Evolutionary conservation across 2,329 filamentous ascomycete species (phyloP).

Genomic region (Aspergillus brunneoviolaceus): DNA sequence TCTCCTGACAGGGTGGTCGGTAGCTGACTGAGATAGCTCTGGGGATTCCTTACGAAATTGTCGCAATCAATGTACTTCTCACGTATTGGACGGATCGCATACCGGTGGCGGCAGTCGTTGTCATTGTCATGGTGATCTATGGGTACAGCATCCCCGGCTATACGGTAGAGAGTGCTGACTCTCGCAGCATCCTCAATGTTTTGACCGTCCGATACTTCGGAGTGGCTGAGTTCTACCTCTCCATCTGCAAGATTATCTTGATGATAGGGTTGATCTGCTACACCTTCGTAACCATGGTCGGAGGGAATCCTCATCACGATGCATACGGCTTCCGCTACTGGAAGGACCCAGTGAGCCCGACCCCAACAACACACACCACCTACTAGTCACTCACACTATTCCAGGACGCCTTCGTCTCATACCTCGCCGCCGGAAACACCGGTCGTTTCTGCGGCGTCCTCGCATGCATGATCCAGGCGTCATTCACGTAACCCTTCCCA

Average conservation of each 20-base stretch:
- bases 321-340: slow-evolving; percentile 69
- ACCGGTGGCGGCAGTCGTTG: slow-evolving; percentile 39
- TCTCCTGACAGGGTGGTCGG: too few species aligned
- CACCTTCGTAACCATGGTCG: slow-evolving; percentile 77
- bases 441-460: slow-evolving; percentile 56
- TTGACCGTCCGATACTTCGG: slow-evolving; percentile 47
- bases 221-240: slow-evolving; percentile 49
- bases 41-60: slow-evolving; percentile 39
- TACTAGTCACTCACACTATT: background rate
- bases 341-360: slow-evolving; percentile 49
- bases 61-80: slow-evolving; percentile 40
- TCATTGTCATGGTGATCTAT: slow-evolving; percentile 41
- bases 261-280: slow-evolving; percentile 32
- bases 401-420: slow-evolving; percentile 60
- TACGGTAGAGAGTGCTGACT: background rate
- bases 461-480: slow-evolving; percentile 69
- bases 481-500: slow-evolving; percentile 50
- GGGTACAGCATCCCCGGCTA: slow-evolving; percentile 16
- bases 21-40: too few species aligned
- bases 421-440: slow-evolving; percentile 60
- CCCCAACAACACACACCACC: background rate
- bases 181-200: slow-evolving; percentile 36
- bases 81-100: slow-evolving; percentile 42
- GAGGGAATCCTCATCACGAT: slow-evolving; percentile 70
- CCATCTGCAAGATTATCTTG: slow-evolving; percentile 42